Percentiles rank a stretch among this genome's conserved stretches.
Conservation (phyloP, 768 basidiomycete species). For the Flagelloscypha sp. region DNA sequence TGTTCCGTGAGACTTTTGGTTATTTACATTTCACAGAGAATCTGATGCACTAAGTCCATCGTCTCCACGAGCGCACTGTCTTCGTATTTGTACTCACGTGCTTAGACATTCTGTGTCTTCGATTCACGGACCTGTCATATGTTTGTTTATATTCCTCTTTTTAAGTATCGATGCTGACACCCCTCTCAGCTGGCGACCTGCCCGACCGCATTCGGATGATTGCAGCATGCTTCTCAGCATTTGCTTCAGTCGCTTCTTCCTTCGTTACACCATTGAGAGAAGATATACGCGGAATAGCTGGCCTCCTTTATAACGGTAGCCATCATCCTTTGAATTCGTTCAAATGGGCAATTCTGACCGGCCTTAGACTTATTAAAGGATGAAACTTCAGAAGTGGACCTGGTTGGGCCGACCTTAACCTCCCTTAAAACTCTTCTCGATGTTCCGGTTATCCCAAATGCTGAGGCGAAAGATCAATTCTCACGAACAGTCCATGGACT, state of each 20-base stretch:
- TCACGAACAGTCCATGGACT: conserved; percentile 65
- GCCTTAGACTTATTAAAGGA: conserved; percentile 72
- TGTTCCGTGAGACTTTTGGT: background rate
- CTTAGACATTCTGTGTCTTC: conserved; percentile 64
- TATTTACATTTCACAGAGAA: conserved; percentile 12
- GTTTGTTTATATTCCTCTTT: conserved; percentile 23
- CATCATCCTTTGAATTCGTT: background rate
- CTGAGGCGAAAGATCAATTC: conserved; percentile 43
- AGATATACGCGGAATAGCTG: conserved; percentile 71
- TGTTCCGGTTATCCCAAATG: conserved; percentile 30
- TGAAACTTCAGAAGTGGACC: conserved; percentile 70
- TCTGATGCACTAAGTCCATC: conserved; percentile 32
- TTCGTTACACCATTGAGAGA: conserved; percentile 52
- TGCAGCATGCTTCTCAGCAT: conserved; percentile 51
- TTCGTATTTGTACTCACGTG: conserved; percentile 76
- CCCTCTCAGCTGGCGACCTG: conserved; percentile 37
- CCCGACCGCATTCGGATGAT: conserved; percentile 59
- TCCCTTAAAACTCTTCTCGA: conserved; percentile 71
- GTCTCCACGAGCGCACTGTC: conserved; percentile 57
- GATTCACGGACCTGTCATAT: conserved; percentile 39
- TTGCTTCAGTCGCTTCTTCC: conserved; percentile 48
- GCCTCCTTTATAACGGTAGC: conserved; percentile 73
- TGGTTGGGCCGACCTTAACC: conserved; percentile 74
- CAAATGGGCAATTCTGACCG: conserved; percentile 1
- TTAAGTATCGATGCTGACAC: conserved; percentile 7